Evolutionary conservation across 768 basidiomycete genomes (phyloP).

Genomic region (Strobilomyces confusus): DNA sequence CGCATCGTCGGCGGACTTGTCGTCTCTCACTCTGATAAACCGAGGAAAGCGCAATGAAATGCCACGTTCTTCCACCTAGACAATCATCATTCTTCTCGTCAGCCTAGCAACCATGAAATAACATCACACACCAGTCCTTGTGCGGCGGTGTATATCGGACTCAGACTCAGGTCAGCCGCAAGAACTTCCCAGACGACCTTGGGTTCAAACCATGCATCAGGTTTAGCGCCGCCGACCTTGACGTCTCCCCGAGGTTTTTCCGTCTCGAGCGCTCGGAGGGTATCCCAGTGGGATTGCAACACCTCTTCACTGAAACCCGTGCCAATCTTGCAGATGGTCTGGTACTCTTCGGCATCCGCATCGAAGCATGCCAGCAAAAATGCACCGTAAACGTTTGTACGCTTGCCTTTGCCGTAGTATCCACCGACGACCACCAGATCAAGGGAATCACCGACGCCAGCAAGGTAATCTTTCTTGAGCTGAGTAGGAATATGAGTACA

Average conservation of each 20-base stretch:
- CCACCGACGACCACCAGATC: constrained; percentile 97
- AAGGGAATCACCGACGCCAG: constrained; percentile 94
- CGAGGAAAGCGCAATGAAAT: constrained; percentile 96
- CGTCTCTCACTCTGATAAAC: constrained; percentile 88
- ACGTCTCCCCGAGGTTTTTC: constrained; percentile 74
- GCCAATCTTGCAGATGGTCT: constrained; percentile 98
- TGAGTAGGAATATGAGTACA: constrained; percentile 31
- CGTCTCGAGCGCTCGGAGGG: constrained; percentile 73
- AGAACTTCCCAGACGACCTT: constrained; percentile 98
- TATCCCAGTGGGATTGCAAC: constrained; percentile 74
- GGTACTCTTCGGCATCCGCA: constrained; percentile 87
- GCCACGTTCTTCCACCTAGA: constrained; percentile 79
- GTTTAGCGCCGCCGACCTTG: constrained; percentile 89
- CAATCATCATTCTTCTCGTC: neutral
- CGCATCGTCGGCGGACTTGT: constrained; percentile 89
- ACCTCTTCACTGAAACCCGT: constrained; percentile 96
- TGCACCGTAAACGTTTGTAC: constrained; percentile 95
- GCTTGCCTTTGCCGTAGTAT: constrained; percentile 97
- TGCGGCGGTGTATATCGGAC: constrained; percentile 94
- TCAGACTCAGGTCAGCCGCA: constrained; percentile 93
- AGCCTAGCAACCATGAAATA: neutral
- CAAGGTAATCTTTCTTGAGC: constrained; percentile 98
- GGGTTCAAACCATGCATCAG: constrained; percentile 97
- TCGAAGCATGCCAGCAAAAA: constrained; percentile 98
- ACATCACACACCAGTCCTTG: constrained; percentile 66